Conservation (phyloP, 2,329 filamentous ascomycete species). For the Bipolaris zeicola region DNA sequence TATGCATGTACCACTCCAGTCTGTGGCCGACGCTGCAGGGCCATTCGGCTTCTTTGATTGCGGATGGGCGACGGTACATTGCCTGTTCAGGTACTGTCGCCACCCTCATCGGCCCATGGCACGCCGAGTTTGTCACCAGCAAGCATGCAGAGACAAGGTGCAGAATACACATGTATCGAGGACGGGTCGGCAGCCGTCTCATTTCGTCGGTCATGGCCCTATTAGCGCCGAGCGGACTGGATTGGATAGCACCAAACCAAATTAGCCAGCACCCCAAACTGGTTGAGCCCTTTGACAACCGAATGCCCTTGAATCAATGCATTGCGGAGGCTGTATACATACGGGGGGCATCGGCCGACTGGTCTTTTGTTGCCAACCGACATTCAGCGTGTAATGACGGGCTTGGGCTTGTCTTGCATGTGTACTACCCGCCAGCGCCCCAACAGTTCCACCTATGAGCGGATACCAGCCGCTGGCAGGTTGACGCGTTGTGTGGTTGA, state of each 20-base stretch:
- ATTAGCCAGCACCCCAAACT: neutral
- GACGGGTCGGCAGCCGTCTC: neutral
- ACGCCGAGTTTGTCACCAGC: constrained; percentile 9
- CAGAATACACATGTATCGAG: neutral
- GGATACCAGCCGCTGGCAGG: constrained; percentile 29
- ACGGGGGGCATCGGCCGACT: constrained; percentile 19
- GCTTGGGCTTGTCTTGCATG: constrained; percentile 23
- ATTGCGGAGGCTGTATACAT: constrained; percentile 3
- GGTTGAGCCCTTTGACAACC: constrained; percentile 15
- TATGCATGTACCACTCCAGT: constrained; percentile 10
- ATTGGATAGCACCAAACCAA: constrained; percentile 1
- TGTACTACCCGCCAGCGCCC: constrained; percentile 31
- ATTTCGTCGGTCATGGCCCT: neutral
- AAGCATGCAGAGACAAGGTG: constrained; percentile 5
- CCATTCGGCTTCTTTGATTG: constrained; percentile 8
- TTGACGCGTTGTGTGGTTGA: constrained; percentile 21
- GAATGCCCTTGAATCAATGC: constrained; percentile 7
- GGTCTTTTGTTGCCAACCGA: constrained; percentile 14
- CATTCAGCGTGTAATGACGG: constrained; percentile 15
- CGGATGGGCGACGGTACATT: constrained; percentile 7
- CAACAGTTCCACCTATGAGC: constrained; percentile 40
- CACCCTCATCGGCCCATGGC: constrained; percentile 11
- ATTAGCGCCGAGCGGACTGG: constrained; percentile 5
- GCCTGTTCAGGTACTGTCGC: constrained; percentile 11
- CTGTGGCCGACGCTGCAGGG: constrained; percentile 7